Base-by-base conservation (phyloP, 2,329 filamentous ascomycete species). In the Fusarium pseudograminearum region DNA sequence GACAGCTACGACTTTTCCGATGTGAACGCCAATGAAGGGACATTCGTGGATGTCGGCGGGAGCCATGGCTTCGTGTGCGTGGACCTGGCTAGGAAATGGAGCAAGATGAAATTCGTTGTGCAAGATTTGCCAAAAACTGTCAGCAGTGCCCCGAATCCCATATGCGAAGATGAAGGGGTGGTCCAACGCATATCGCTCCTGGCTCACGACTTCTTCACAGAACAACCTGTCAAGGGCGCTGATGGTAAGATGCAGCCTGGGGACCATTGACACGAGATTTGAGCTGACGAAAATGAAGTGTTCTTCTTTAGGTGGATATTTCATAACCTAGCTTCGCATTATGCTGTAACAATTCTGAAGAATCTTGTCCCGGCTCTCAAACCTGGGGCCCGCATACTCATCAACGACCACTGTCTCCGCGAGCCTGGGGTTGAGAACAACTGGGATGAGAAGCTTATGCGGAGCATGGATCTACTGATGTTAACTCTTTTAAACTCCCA, bases 271-370 rank as follows among this genome's bases (percentile, higher is more conserved):
- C 34, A 16, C 26, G n/a, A 12, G 24, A 22, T 16, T 6, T 15
- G 33, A 55, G 42, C 68, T 74, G 22, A 76, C 66, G 16, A 18
- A 12, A 28, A 38, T 15, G 26, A 28, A 83, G 26, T 30, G 22
- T 80, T 89, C 20, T 82, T 86, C 70, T 84, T 89, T 76, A 84
- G 86, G 48, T 85, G 84, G 82, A 88, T 90, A 65, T 76, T 90
- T 10, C 87, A 90, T 74, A 88, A 90, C 77, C 88, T 87, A 79
- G 84, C 86, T 0, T 87, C 87, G 16, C 81, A 82, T 4, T 85
- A 87, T 57, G 82, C 83, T 6, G 72, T 84, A 45, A 79, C 80
- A 45, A 84, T 89, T 40, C 77, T 86, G 38, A 80, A 80, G 63
- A 83, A 82, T 22, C 79, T 89, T 11, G 77, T 87, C 4, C 86